Percentiles rank a stretch among this genome's conserved stretches.
These are phyloP conservation scores for Metschnikowia shivogae DNA, from an alignment of 805 yeast species.

Conservation along the genomic window DNA sequence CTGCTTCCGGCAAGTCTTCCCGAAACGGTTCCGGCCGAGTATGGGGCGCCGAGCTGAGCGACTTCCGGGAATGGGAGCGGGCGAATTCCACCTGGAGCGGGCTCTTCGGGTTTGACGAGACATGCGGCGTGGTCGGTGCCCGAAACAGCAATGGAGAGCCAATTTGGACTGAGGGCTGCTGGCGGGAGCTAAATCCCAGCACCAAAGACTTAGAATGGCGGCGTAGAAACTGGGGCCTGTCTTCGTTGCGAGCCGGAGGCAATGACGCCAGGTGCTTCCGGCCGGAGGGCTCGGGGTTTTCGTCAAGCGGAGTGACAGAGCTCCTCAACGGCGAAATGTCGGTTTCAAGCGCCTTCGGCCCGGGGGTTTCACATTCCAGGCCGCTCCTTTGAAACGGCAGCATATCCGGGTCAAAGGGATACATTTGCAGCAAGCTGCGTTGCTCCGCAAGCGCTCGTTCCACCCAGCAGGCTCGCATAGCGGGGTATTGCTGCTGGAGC, in stretches of 20 bases:
- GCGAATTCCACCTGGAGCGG: slow-evolving; percentile 14
- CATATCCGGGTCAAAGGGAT: background rate
- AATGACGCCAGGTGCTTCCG: slow-evolving; percentile 16
- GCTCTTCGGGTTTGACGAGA: slow-evolving; percentile 15
- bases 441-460: slow-evolving; percentile 8
- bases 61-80: slow-evolving; percentile 35
- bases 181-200: background rate
- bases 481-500: slow-evolving; percentile 23
- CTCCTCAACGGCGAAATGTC: too few relatives aligned
- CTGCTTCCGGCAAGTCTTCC: too few relatives aligned
- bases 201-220: slow-evolving; percentile 14
- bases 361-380: too few relatives aligned
- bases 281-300: background rate
- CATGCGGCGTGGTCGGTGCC: slow-evolving; percentile 8
- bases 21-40: slow-evolving; percentile 10
- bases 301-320: too few relatives aligned
- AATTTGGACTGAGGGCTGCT: background rate
- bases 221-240: slow-evolving; percentile 5
- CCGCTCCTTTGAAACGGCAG: too few relatives aligned
- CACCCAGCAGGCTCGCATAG: slow-evolving; percentile 8
- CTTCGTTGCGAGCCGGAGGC: slow-evolving; percentile 7
- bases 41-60: slow-evolving; percentile 38
- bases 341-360: too few relatives aligned
- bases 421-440: background rate
- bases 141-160: slow-evolving; percentile 9